Base-by-base conservation (phyloP, 352 stramenopile genomes). In the Phytopythium litorale region DNA sequence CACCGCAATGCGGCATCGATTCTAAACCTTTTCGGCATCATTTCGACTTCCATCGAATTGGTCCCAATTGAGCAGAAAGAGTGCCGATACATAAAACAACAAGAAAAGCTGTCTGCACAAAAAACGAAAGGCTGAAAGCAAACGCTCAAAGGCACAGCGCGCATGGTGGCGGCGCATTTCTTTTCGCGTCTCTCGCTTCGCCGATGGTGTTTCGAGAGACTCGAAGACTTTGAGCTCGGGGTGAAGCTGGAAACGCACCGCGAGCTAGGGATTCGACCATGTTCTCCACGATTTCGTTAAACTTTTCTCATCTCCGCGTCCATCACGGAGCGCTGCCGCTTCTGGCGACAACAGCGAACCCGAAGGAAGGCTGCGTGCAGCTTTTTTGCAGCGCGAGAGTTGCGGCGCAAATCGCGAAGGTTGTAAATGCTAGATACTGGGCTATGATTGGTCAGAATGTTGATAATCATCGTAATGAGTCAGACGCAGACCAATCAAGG, bases 261-360 rank as follows among this genome's bases (percentile, higher is more conserved):
- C 12, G 1, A 12, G 0, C 35, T 5, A 21, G 21, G 35, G n/a
- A 21, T 35, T 54, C 23, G 21, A 21, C 48, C 21, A n/a, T 18
- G 48, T 35, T 54, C 45, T 38, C 25, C 50, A 56, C 30, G 18
- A 13, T 56, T 38, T 16, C 19, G 13, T 56, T 56, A 40, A 40
- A 56, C 25, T 42, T 56, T 56, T 56, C 50, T 56, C 50, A 56
- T 56, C 50, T 35, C 50, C 50, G 6, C 23, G 48, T 28, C 33
- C 51, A 57, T 57, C 51, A 32, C 33, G 48, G 23, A 21, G 46
- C 23, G 46, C 46, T 16, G 46, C 40, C 42, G 19, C 42, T 48
- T 50, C 43, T 50, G 19, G 21, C 43, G 16, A 21, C 7, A 18
- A n/a, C 19, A 7, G 8, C 4, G 43, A 50, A 50, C 3, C 43